Evolutionary conservation across 345 rosid genomes (phyloP).

Genomic region (Citrus glauca): DNA sequence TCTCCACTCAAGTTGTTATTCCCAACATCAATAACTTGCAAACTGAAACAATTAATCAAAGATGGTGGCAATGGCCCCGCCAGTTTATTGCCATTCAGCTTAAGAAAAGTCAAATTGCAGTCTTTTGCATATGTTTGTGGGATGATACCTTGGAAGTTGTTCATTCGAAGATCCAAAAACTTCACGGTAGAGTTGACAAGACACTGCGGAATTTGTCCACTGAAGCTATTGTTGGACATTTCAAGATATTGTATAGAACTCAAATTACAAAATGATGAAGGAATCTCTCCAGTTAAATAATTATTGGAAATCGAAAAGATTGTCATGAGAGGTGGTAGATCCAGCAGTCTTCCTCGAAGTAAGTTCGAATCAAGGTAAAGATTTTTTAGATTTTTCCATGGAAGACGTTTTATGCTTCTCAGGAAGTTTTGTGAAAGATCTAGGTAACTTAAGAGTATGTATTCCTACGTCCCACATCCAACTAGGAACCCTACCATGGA

Average conservation of each 20-base stretch:
- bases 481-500: too few species aligned
- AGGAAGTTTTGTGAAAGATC: background rate
- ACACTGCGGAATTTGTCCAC: too few species aligned
- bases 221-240: background rate
- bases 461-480: background rate
- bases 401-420: background rate
- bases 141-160: background rate
- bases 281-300: constrained; percentile 6
- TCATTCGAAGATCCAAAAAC: background rate
- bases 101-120: background rate
- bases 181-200: too few species aligned
- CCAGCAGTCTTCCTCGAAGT: too few species aligned
- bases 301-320: background rate
- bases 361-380: background rate
- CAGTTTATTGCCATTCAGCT: too few species aligned
- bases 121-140: too few species aligned
- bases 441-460: background rate
- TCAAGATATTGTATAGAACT: background rate
- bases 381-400: background rate
- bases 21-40: too few species aligned
- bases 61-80: too few species aligned
- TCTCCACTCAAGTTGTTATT: too few species aligned
- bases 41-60: too few species aligned
- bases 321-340: too few species aligned
- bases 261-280: background rate